These are phyloP conservation scores for Musa beccarii DNA, from an alignment of 176 grass and related monocot species.

Conservation along the genomic window DNA sequence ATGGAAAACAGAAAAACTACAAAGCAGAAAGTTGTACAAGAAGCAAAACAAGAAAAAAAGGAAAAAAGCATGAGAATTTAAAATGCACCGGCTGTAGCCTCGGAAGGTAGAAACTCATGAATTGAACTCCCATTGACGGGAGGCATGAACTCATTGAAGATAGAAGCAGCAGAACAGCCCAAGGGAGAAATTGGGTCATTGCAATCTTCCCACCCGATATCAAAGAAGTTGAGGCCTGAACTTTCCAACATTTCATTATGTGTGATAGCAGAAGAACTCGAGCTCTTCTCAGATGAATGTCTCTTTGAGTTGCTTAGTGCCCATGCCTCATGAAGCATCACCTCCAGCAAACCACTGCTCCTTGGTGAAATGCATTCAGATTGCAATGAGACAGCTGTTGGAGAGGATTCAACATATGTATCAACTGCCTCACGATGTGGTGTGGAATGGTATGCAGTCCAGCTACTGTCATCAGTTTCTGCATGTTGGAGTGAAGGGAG, in stretches of 20 bases:
- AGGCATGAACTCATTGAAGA: constrained; percentile 27
- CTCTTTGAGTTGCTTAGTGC: constrained; percentile 37
- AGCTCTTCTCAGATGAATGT: constrained; percentile 43
- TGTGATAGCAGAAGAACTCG: constrained; percentile 50
- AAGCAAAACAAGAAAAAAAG: neutral
- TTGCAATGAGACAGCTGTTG: constrained; percentile 44
- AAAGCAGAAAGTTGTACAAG: neutral
- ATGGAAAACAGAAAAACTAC: no score
- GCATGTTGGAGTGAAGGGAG: constrained; percentile 99
- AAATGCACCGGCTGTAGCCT: neutral
- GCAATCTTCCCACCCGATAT: constrained; percentile 33
- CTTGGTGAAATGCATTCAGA: constrained; percentile 39
- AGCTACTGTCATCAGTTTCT: constrained; percentile 61
- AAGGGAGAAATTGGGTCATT: constrained; percentile 21
- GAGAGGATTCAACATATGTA: constrained; percentile 44
- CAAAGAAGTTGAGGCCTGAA: constrained; percentile 40
- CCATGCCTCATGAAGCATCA: constrained; percentile 58
- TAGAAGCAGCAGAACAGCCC: constrained; percentile 21
- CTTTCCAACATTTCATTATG: constrained; percentile 30
- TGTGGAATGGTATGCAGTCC: constrained; percentile 36
- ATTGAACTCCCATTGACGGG: constrained; percentile 39
- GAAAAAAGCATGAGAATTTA: neutral
- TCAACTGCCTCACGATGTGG: constrained; percentile 49
- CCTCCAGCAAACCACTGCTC: constrained; percentile 77
- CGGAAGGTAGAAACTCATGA: constrained; percentile 28